Conservation (phyloP, 2,329 filamentous ascomycete genomes). For the Phaeosphaeriaceae sp. region DNA sequence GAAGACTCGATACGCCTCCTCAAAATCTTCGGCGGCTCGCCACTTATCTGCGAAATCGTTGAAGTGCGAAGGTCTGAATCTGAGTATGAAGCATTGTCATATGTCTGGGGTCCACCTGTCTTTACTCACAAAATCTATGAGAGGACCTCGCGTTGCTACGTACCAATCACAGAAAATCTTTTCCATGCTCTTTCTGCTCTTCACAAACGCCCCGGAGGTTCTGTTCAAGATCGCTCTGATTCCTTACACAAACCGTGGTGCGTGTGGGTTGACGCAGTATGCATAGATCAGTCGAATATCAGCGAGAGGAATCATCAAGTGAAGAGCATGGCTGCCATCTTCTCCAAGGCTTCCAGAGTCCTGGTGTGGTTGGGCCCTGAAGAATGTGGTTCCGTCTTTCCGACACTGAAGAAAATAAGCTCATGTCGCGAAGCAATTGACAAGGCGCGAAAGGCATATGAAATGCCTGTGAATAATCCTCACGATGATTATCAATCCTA, state of each 20-base stretch:
- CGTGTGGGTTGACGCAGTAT: conserved; percentile 1
- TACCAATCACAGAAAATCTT: not conserved
- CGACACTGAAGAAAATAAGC: not conserved
- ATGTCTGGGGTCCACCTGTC: conserved; percentile 10
- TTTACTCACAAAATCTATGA: conserved; percentile 1
- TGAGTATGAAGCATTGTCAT: conserved; percentile 9
- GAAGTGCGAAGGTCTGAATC: not conserved
- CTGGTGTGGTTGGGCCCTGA: conserved; percentile 19
- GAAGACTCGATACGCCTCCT: conserved; percentile 2
- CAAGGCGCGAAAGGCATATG: too few species aligned
- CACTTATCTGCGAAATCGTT: not conserved
- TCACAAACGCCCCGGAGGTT: conserved; percentile 5
- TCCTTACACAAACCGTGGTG: conserved; percentile 7
- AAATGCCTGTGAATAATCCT: too few species aligned
- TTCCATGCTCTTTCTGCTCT: not conserved
- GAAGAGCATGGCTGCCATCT: conserved; percentile 18
- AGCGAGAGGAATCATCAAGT: conserved; percentile 23
- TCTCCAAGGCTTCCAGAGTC: conserved; percentile 15
- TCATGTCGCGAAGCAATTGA: not conserved
- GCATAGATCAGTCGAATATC: conserved; percentile 8
- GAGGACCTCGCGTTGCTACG: not conserved
- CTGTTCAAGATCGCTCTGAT: too few species aligned
- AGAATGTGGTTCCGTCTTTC: not conserved
- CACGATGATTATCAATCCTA: not conserved
- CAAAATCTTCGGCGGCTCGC: not conserved